Base-by-base conservation (phyloP, 495 filamentous ascomycete genomes). In the Annulohypoxylon maeteangense region DNA sequence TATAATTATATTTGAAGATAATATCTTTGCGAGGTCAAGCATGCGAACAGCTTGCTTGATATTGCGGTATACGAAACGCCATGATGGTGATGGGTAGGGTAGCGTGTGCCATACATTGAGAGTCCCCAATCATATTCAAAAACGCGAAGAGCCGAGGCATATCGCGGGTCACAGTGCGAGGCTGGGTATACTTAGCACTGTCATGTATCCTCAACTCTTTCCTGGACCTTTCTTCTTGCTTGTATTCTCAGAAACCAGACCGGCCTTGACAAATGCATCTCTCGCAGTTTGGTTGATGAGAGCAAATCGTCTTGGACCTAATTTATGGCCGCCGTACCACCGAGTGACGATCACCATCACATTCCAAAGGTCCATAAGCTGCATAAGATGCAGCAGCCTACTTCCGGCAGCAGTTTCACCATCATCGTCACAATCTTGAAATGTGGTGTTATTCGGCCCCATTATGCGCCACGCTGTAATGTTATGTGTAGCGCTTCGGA, bases 321-420 rank as follows among this genome's bases (percentile, higher is more conserved):
- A 78, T 64, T 92, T 90, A 44, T 95, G 85, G 0, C 95, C 95
- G 0, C 95, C 95, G 81, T 96, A 98, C 95, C 95, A 99, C 56
- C 95, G 80, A 36, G 91, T 93, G 16, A 99, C 95, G n/a, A 99
- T 91, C 1, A 98, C 93, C 77, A 98, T 88, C 7, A 91, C 88
- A 78, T 95, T 88, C 92, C 93, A 97, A 7, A 96, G 87, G 78
- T 93, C 92, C 94, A 98, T 98, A 71, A 95, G 76, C 83, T 97
- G 92, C 89, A 99, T 89, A 50, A 99, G 81, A 81, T 96, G 92
- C 42, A 97, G 82, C 73, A 98, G 74, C 25, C 95, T 86, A 0
- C 90, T 89, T 0, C 95, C 95, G 4, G 95, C 95, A 22, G 95
- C 95, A n/a, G 90, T 92, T 83, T 99, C 95, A 10, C 95, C 95